These are phyloP conservation scores for Podosphaera xanthii DNA, from an alignment of 2,329 filamentous ascomycete genomes.

Conservation along the genomic window DNA sequence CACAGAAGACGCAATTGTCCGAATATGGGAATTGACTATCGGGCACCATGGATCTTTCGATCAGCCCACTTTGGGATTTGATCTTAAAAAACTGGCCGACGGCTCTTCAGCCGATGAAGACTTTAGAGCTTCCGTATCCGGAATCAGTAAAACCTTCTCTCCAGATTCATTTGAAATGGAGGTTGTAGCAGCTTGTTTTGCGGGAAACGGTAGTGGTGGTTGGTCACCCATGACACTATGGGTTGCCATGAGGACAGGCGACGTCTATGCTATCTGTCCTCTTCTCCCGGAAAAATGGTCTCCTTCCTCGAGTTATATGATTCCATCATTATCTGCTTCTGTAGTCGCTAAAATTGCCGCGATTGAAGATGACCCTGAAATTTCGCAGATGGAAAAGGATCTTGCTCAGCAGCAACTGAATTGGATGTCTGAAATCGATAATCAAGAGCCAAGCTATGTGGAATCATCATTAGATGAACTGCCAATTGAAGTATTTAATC, in stretches of 20 bases:
- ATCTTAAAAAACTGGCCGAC: constrained; percentile 72
- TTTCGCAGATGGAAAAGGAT: constrained; percentile 28
- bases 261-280: constrained; percentile 82
- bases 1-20: constrained; percentile 67
- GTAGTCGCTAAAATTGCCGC: constrained; percentile 52
- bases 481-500: constrained; percentile 29
- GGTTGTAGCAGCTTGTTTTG: constrained; percentile 71
- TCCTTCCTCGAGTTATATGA: constrained; percentile 41
- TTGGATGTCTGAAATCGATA: constrained; percentile 44
- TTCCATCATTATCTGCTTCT: constrained; percentile 63
- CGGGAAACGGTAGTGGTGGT: constrained; percentile 41
- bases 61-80: constrained; percentile 58
- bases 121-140: constrained; percentile 51
- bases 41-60: constrained; percentile 74
- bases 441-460: constrained; percentile 33
- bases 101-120: constrained; percentile 65
- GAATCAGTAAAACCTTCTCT: constrained; percentile 62
- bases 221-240: constrained; percentile 96
- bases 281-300: constrained; percentile 74
- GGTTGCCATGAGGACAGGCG: constrained; percentile 85
- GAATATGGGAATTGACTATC: constrained; percentile 76
- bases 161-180: constrained; percentile 86
- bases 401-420: constrained; percentile 40
- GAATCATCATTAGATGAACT: constrained; percentile 27
- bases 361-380: constrained; percentile 33